Evolutionary conservation across 192 early-diverging fungal species (phyloP), one percentile per base, ranked within the genome.

Genomic region (Backusella tuberculispora): DNA sequence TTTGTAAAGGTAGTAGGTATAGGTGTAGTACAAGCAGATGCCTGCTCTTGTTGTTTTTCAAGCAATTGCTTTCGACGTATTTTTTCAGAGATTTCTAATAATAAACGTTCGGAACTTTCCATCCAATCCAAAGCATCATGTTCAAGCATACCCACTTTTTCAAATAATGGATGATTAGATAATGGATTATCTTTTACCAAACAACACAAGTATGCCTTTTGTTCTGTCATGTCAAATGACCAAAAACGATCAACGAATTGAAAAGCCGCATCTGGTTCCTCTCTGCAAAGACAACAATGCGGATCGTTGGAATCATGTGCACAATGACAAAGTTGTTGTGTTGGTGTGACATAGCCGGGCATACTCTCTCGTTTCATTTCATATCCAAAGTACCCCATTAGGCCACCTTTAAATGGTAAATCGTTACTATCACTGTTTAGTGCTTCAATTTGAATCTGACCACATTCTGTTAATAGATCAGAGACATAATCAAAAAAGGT

Each of bases 381-480:
- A 79, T 99, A 99, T 0, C 94, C 95, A 84, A 97, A 91, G 76
- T 93, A 95, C 0, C 97, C 97, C 0, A 96, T 83, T 81, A 96
- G 84, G 0, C 97, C 97, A 65, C 95, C 89, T n/a, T 86, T 80
- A 70, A 98, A 98, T 47, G 79, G n/a, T 12, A 76, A 34, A 21
- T 50, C 84, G 65, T 10, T 26, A 9, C 53, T 12, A 4, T 26
- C 53, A 13, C 48, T 50, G n/a, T 50, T 50, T n/a, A 50, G 6
- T n/a, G 48, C 48, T 19, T 50, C 6, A 21, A 50, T 9, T 5
- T 60, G 53, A 9, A 60, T 24, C 24, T 60, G 21, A 0, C 53
- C 53, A 60, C 53, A 60, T 0, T 69, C 48, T 34, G 15, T 14
- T 0, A 68, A 37, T 43, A 75, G 9, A 19, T 21, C 78, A 26